Conservation (phyloP, 2,329 filamentous ascomycete genomes). For the Escovopsis sp. region DNA sequence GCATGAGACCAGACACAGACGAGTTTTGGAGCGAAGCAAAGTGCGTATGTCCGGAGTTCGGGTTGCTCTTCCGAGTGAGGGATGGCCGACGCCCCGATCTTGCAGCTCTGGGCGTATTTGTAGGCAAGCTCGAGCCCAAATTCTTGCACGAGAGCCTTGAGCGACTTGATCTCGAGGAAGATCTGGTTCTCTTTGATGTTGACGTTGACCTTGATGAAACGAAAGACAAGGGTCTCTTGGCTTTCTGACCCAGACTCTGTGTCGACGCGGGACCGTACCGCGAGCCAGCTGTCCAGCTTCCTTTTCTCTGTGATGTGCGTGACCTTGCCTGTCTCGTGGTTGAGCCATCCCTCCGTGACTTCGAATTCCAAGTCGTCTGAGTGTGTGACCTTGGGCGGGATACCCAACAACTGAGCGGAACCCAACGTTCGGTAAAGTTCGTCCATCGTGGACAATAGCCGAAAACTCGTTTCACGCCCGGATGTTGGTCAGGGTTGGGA, state of each 20-base stretch:
- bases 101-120: conserved; percentile 18
- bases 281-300: conserved; percentile 11
- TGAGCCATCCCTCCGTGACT: conserved; percentile 16
- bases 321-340: conserved; percentile 8
- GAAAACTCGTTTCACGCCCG: too few relatives aligned
- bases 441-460: conserved; percentile 14
- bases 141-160: conserved; percentile 9
- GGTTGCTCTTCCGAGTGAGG: conserved; percentile 3
- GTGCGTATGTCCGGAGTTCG: conserved; percentile 13
- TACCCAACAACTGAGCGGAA: conserved; percentile 11
- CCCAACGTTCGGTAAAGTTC: conserved; percentile 18
- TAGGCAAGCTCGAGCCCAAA: conserved; percentile 18
- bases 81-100: conserved; percentile 18
- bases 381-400: conserved; percentile 7
- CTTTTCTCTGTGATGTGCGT: conserved; percentile 4
- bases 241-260: neutral
- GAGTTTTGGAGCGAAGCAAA: conserved; percentile 23
- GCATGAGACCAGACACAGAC: conserved; percentile 21
- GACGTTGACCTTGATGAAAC: conserved; percentile 15
- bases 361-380: conserved; percentile 10
- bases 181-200: conserved; percentile 10
- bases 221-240: conserved; percentile 13
- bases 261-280: conserved; percentile 6
- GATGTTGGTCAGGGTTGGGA: too few relatives aligned
- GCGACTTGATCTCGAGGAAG: conserved; percentile 10